Base-by-base conservation (phyloP, 1,284 basidiomycete species). In the Porogramme epimiltina region DNA sequence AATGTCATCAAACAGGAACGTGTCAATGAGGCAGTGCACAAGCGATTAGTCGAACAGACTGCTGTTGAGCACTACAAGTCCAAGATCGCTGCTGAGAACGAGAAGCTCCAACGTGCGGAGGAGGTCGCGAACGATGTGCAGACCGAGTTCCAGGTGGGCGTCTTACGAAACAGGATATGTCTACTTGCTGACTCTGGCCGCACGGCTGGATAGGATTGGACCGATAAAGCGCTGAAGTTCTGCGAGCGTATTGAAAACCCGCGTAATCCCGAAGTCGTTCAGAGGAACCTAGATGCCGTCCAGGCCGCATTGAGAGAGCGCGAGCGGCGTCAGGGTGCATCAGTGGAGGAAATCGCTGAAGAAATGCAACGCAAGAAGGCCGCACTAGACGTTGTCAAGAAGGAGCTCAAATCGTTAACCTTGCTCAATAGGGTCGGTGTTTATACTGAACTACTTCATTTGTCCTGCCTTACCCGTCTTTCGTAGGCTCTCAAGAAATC, bases 331-430 rank as follows among this genome's bases (percentile, higher is more conserved):
- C 82, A 90, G 52, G 91, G 91, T 4, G 81, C 87, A 3, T 81
- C 84, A 4, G 78, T 93, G 3, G 92, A 94, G 50, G 84, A 94
- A 51, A 81, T 94, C 71, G 78, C 83, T 0, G 73, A 77, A 20
- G 84, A 90, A 57, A 76, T 91, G 40, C 84, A 84, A 64, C 84
- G 80, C 55, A 79, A 84, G 3, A 78, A 78, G 57, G 74, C 73
- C 3, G 78, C 76, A 23, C 66, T 84, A 16, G 77, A 87, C 5
- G 78, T 70, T 18, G 85, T 84, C 0, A 75, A 84, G 60, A 73
- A 67, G 36, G 87, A 90, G 48, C 71, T 90, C 45, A 80, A 74
- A 52, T 78, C 81, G 42, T 81, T 93, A 73, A 67, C 76, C 16
- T 61, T 65, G 2, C 71, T 93, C 56, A 88, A 88, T 67, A 84